A percentile compares a stretch with the other conserved stretches of the same genome.
Evolutionary conservation across 345 rosid genomes (phyloP).

Genomic region (Lepidium didymum): DNA sequence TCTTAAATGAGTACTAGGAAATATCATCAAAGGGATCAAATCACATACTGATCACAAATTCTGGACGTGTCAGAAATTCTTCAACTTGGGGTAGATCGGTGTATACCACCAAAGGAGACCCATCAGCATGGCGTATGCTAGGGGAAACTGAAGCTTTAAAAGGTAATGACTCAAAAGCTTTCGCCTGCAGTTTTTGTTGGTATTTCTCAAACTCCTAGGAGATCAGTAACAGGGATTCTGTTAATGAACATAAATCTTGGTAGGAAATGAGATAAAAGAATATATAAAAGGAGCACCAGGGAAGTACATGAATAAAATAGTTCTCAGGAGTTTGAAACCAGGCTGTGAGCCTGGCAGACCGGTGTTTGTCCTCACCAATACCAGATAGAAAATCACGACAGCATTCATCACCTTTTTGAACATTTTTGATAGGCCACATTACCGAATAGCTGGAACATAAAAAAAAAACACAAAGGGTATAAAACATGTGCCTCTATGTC

Average conservation of each 20-base stretch:
- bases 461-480: not conserved
- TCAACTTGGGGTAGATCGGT: slow-evolving; percentile 91
- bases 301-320: slow-evolving; percentile 64
- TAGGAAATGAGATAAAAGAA: not conserved
- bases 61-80: slow-evolving; percentile 73
- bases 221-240: slow-evolving; percentile 15
- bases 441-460: slow-evolving; percentile 58
- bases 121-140: slow-evolving; percentile 39
- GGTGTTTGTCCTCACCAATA: slow-evolving; percentile 89
- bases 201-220: slow-evolving; percentile 69
- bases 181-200: slow-evolving; percentile 34
- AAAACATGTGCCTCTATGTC: not conserved
- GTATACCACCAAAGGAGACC: slow-evolving; percentile 51
- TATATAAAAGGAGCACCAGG: not conserved
- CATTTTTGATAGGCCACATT: slow-evolving; percentile 68
- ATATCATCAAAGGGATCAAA: slow-evolving; percentile 4
- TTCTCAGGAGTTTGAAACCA: slow-evolving; percentile 81
- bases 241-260: slow-evolving; percentile 6
- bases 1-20: not conserved
- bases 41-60: slow-evolving; percentile 72
- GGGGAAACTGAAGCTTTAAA: slow-evolving; percentile 27
- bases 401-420: slow-evolving; percentile 66
- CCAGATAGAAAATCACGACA: slow-evolving; percentile 80
- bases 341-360: slow-evolving; percentile 88
- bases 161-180: slow-evolving; percentile 31